Conservation (phyloP, 75 land plant genomes). For the Cupressus sempervirens region DNA sequence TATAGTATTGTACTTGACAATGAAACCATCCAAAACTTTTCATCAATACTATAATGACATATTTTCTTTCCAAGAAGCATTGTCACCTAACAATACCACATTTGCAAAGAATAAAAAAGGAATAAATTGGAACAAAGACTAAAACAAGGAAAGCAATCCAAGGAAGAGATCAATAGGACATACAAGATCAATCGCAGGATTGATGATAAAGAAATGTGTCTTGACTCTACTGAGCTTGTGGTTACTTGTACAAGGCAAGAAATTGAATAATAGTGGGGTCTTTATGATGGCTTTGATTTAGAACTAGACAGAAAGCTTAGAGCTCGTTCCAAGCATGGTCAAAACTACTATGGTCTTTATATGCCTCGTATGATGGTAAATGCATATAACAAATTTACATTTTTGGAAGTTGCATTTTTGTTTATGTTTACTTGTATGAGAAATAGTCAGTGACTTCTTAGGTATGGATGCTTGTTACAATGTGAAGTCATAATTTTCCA, state of each 20-base stretch:
- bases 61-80: too few relatives aligned
- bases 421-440: neutral
- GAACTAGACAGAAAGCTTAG: slow-evolving; percentile 62
- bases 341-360: slow-evolving; percentile 70
- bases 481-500: neutral
- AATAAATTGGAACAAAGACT: too few relatives aligned
- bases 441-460: neutral
- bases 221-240: slow-evolving; percentile 83
- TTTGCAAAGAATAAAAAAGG: too few relatives aligned
- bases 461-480: neutral
- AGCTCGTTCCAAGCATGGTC: slow-evolving; percentile 66
- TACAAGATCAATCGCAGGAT: slow-evolving; percentile 85
- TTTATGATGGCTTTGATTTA: slow-evolving; percentile 92
- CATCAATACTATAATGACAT: too few relatives aligned
- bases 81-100: too few relatives aligned
- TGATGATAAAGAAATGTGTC: slow-evolving; percentile 73
- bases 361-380: slow-evolving; percentile 94
- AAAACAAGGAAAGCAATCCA: too few relatives aligned
- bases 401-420: neutral
- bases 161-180: too few relatives aligned
- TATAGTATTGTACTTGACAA: too few relatives aligned
- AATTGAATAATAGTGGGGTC: slow-evolving; percentile 86
- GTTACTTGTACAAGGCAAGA: slow-evolving; percentile 91
- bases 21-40: too few relatives aligned
- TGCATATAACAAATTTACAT: neutral